A percentile compares a stretch with the other conserved stretches of the same genome.
phyloP scores from a whole-genome alignment of 2,329 filamentous ascomycete species.

The Colletotrichum echinochloae region DNA sequence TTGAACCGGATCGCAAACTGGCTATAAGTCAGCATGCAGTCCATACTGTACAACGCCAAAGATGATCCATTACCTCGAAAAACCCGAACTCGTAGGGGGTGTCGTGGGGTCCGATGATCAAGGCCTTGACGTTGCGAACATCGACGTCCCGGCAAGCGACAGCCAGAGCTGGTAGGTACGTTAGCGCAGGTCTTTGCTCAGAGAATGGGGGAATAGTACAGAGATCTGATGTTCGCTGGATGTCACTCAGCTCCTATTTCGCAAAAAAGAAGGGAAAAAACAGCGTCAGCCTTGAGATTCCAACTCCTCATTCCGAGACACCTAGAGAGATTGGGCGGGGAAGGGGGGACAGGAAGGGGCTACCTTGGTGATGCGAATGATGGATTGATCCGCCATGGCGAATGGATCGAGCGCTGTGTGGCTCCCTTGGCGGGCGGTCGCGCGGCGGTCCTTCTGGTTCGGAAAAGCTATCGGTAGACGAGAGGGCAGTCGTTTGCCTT shows the following conservation, averaged over 20 bases:
- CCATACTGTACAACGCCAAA: not conserved
- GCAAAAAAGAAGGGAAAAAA: not conserved
- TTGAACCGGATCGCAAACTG: constrained; percentile 84
- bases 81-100: constrained; percentile 98
- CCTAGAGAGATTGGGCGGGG: constrained; percentile 7
- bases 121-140: constrained; percentile 85
- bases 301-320: constrained; percentile 16
- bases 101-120: constrained; percentile 93
- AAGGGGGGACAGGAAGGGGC: constrained; percentile 45
- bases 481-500: not conserved
- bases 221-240: constrained; percentile 85
- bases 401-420: constrained; percentile 21
- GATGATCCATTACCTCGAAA: constrained; percentile 77
- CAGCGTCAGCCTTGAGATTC: constrained; percentile 28
- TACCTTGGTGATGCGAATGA: constrained; percentile 89
- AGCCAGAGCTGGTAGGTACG: constrained; percentile 73
- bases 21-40: constrained; percentile 45
- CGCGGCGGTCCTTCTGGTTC: not conserved
- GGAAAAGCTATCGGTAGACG: not conserved
- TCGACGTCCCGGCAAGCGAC: constrained; percentile 90
- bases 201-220: constrained; percentile 66
- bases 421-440: constrained; percentile 9
- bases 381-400: constrained; percentile 84
- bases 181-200: constrained; percentile 29
- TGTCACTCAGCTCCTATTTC: constrained; percentile 82